These are phyloP conservation scores for Pleurotus djamor DNA, from an alignment of 768 basidiomycete species.

Conservation along the genomic window DNA sequence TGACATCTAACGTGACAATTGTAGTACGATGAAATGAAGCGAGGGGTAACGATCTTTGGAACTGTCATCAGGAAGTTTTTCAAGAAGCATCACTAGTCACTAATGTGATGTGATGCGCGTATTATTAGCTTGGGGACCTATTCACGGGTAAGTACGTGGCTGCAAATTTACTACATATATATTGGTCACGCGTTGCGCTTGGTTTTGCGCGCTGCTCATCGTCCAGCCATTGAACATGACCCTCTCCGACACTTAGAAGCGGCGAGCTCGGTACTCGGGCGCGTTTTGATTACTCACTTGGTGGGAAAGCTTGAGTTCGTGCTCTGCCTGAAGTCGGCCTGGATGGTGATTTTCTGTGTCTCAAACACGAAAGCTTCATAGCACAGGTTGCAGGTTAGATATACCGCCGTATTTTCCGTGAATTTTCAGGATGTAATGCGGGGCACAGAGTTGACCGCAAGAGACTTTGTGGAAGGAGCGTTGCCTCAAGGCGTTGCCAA, in stretches of 20 bases:
- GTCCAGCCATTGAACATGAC: too few relatives aligned
- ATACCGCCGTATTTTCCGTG: background rate
- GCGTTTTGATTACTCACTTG: background rate
- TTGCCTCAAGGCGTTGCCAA: constrained; percentile 3
- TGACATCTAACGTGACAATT: background rate
- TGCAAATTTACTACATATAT: too few relatives aligned
- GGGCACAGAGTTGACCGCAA: constrained; percentile 2
- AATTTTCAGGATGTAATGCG: background rate
- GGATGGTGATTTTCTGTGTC: too few relatives aligned
- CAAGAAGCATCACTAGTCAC: constrained; percentile 7
- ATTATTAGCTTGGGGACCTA: background rate
- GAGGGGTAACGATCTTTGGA: constrained; percentile 44
- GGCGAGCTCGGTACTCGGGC: background rate
- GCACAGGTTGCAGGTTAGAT: background rate
- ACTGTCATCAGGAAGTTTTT: constrained; percentile 42
- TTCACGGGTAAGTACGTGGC: too few relatives aligned
- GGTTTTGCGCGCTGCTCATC: too few relatives aligned
- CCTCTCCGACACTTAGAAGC: background rate
- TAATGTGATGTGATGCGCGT: background rate
- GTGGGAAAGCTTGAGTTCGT: background rate
- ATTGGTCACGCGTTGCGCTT: too few relatives aligned
- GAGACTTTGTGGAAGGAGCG: background rate
- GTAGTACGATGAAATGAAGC: constrained; percentile 39
- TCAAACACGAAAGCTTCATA: too few relatives aligned
- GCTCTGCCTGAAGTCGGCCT: too few relatives aligned